Evolutionary conservation across 208 protist species (phyloP).

Genomic region (Acanthamoeba culbertsoni): DNA sequence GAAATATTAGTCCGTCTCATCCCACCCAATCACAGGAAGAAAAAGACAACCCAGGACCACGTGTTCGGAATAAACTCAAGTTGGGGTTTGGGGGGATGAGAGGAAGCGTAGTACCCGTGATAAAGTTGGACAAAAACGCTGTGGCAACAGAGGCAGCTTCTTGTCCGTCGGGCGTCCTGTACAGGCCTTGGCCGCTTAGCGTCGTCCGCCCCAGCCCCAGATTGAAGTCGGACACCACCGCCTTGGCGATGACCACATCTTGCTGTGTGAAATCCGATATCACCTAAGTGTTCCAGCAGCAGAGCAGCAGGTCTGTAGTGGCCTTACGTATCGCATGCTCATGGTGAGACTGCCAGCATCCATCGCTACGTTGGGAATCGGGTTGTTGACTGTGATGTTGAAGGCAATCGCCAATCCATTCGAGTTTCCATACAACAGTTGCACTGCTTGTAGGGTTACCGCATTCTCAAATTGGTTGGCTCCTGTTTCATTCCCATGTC

Average conservation of each 20-base stretch:
- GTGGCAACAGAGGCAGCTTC: neutral
- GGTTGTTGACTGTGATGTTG: constrained; percentile 8
- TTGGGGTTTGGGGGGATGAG: too few relatives aligned
- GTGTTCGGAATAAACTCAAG: too few relatives aligned
- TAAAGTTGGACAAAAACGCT: neutral
- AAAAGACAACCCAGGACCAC: neutral
- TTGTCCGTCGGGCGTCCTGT: neutral
- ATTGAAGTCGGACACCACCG: neutral
- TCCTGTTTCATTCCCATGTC: neutral
- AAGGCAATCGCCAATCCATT: neutral
- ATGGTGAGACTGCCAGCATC: neutral
- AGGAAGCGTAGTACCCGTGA: neutral
- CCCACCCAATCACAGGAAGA: too few relatives aligned
- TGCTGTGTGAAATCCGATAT: neutral
- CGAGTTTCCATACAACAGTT: neutral
- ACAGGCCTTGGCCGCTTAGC: neutral
- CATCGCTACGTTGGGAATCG: constrained; percentile 8
- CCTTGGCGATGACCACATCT: neutral
- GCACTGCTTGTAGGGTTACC: neutral
- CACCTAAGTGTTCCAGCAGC: neutral
- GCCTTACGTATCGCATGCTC: neutral
- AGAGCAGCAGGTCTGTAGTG: neutral
- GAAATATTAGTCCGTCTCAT: too few relatives aligned
- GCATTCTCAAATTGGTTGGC: constrained; percentile 21
- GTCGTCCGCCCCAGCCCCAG: neutral